These are phyloP conservation scores for Phytophthora fragariae DNA, from an alignment of 352 stramenopile species.

Conservation along the genomic window DNA sequence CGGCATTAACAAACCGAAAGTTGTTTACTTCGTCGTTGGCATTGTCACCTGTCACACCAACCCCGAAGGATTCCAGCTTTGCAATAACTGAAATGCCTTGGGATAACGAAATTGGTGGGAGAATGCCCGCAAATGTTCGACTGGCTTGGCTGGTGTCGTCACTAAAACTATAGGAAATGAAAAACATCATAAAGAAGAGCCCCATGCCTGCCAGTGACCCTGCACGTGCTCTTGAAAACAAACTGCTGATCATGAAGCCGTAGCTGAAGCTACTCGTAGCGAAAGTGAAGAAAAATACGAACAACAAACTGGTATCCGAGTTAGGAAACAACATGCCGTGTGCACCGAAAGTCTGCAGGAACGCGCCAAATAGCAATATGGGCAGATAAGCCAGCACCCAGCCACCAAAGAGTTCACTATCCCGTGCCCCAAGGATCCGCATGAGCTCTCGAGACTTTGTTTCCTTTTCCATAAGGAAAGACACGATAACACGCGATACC, in stretches of 20 bases:
- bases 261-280: conserved; percentile 81
- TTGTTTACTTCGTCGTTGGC: conserved; percentile 41
- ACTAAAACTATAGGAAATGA: conserved; percentile 80
- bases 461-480: conserved; percentile 95
- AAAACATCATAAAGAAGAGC: conserved; percentile 84
- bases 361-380: conserved; percentile 54
- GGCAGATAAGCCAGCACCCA: conserved; percentile 87
- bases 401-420: conserved; percentile 53
- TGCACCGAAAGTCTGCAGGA: conserved; percentile 56
- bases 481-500: conserved; percentile 90
- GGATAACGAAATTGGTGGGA: conserved; percentile 76
- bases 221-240: conserved; percentile 65
- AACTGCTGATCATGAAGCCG: conserved; percentile 72
- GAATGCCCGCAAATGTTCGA: conserved; percentile 49
- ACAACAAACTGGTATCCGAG: conserved; percentile 51
- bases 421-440: conserved; percentile 91
- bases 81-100: conserved; percentile 77
- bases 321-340: conserved; percentile 54
- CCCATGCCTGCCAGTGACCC: conserved; percentile 80
- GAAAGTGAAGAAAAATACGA: conserved; percentile 82
- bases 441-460: conserved; percentile 91
- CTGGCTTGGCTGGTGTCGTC: conserved; percentile 44
- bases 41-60: conserved; percentile 56
- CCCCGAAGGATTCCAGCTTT: conserved; percentile 57
- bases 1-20: conserved; percentile 64